Conservation (phyloP, 352 stramenopile species). For the Globisporangium abappressorium region DNA sequence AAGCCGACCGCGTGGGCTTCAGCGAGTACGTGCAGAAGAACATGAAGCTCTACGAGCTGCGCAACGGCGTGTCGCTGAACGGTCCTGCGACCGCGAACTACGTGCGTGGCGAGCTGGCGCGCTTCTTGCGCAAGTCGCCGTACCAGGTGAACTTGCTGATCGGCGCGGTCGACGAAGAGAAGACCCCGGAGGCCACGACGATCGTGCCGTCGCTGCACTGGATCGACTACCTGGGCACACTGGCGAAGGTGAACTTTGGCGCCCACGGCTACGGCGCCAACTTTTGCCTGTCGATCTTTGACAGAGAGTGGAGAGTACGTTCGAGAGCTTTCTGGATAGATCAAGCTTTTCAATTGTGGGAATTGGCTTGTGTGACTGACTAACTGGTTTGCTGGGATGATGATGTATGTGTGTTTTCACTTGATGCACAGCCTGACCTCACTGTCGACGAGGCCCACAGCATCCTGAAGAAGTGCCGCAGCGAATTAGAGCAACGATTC, state of each 20-base stretch:
- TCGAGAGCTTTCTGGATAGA: neutral
- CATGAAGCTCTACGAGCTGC: conserved; percentile 90
- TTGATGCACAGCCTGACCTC: conserved; percentile 50
- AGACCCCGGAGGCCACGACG: conserved; percentile 21
- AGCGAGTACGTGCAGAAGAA: conserved; percentile 90
- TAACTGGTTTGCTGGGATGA: neutral
- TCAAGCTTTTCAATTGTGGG: neutral
- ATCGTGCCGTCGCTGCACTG: conserved; percentile 79
- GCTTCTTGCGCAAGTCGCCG: conserved; percentile 75
- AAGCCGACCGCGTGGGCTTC: conserved; percentile 81
- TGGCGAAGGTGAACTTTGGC: conserved; percentile 87
- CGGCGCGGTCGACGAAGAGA: conserved; percentile 57
- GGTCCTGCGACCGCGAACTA: conserved; percentile 81
- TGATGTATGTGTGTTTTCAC: neutral
- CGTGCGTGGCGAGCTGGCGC: conserved; percentile 75
- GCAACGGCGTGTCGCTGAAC: conserved; percentile 83
- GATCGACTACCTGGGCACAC: conserved; percentile 86
- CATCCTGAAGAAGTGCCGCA: conserved; percentile 77
- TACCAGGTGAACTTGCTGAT: conserved; percentile 88
- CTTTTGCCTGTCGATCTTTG: conserved; percentile 87
- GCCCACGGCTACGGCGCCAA: conserved; percentile 81
- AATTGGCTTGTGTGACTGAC: neutral
- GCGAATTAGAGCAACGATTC: conserved; percentile 81
- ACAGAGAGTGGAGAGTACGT: conserved; percentile 80
- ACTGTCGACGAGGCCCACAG: conserved; percentile 67